phyloP scores from a whole-genome alignment of 202 grass and related monocot genomes.

The Brachypodium distachyon region DNA sequence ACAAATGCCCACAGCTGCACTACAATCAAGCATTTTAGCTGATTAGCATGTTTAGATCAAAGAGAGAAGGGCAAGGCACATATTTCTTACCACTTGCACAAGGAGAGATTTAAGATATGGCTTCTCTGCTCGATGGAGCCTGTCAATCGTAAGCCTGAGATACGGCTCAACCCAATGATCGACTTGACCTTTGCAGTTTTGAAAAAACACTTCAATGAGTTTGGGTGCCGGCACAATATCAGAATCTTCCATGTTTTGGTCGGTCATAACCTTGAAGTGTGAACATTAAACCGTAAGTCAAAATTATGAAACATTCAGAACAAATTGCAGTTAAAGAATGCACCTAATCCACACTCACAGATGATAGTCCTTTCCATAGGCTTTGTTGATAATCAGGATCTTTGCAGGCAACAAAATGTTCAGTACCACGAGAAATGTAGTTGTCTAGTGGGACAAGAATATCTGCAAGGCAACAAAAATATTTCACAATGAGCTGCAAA shows the following conservation, averaged over 20 bases:
- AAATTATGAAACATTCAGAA: constrained; percentile 15
- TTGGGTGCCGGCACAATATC: constrained; percentile 78
- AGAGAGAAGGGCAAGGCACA: background rate
- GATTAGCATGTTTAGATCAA: constrained; percentile 5
- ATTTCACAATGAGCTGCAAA: background rate
- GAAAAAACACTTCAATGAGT: constrained; percentile 83
- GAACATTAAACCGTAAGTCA: constrained; percentile 6
- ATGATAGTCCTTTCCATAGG: constrained; percentile 67
- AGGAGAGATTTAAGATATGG: constrained; percentile 70
- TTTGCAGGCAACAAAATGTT: constrained; percentile 67
- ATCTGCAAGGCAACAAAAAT: constrained; percentile 43
- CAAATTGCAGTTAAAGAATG: constrained; percentile 3
- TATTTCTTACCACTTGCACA: constrained; percentile 63
- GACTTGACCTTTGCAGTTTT: constrained; percentile 84
- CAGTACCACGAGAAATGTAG: constrained; percentile 67
- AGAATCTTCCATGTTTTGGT: constrained; percentile 79
- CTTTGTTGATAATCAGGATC: constrained; percentile 79
- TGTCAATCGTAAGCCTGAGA: constrained; percentile 56
- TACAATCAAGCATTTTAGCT: background rate
- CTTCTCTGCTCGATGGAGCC: constrained; percentile 38
- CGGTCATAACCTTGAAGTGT: constrained; percentile 54
- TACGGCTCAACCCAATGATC: constrained; percentile 92
- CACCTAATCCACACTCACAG: constrained; percentile 37
- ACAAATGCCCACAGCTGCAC: background rate
- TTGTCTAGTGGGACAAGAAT: constrained; percentile 90